Percentiles rank a stretch among this genome's conserved stretches.
phyloP scores from a whole-genome alignment of 139 green algal genomes.

The Chlamydomonas schloesseri region DNA sequence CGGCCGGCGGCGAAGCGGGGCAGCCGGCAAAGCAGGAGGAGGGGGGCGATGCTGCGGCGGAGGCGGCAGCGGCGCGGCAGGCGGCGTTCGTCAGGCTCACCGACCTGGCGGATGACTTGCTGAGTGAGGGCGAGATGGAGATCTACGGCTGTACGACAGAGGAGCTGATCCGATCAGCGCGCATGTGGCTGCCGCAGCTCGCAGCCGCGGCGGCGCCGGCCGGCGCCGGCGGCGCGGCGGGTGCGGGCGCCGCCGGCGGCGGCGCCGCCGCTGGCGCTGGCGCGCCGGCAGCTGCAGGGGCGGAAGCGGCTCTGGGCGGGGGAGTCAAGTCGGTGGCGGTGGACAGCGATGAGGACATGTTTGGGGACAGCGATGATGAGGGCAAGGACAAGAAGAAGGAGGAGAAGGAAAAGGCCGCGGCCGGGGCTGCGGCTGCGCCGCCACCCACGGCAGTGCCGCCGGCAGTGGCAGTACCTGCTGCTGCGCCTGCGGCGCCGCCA shows the following conservation, averaged over 20 bases:
- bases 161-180: conserved; percentile 62
- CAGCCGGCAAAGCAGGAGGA: background rate
- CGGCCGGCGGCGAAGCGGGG: background rate
- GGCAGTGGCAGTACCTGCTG: background rate
- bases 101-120: conserved; percentile 61
- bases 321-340: background rate
- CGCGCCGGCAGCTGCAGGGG: background rate
- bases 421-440: too few relatives aligned
- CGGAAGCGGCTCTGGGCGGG: too few relatives aligned
- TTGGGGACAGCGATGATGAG: conserved; percentile 60
- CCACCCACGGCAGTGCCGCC: background rate
- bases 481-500: background rate
- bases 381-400: background rate
- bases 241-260: background rate
- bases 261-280: background rate
- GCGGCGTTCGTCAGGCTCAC: conserved; percentile 50
- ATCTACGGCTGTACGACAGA: conserved; percentile 46
- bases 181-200: conserved; percentile 50
- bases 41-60: background rate
- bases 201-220: background rate
- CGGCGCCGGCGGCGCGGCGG: background rate
- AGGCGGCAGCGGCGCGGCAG: background rate
- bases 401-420: background rate
- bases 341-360: conserved; percentile 28
- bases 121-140: conserved; percentile 56